phyloP scores from a whole-genome alignment of 352 stramenopile genomes.

The Thalassiosira exigua region DNA sequence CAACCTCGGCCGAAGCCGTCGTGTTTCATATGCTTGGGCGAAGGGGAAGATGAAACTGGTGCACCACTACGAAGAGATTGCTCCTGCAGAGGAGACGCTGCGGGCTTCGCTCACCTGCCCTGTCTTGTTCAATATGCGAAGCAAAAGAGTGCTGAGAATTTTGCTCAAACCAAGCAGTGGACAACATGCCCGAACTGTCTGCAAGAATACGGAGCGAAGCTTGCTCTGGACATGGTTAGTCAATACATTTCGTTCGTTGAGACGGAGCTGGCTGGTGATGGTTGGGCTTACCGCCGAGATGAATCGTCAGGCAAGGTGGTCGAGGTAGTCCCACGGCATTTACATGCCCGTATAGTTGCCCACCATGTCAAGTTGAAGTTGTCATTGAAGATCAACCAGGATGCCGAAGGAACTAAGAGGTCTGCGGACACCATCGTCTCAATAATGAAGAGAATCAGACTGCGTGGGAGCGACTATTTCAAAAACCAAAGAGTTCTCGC shows the following conservation, averaged over 20 bases:
- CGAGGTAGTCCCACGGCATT: background rate
- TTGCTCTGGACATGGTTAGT: background rate
- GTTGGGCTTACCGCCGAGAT: background rate
- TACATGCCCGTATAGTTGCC: background rate
- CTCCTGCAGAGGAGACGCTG: background rate
- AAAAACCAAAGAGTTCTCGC: no score
- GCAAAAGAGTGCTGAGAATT: background rate
- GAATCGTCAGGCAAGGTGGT: no score
- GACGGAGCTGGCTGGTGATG: background rate
- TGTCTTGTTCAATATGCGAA: background rate
- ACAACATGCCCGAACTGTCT: background rate
- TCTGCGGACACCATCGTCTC: background rate
- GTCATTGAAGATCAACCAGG: background rate
- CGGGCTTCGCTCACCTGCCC: background rate
- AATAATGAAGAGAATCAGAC: background rate
- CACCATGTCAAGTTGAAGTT: background rate
- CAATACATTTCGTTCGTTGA: background rate
- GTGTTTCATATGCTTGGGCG: background rate
- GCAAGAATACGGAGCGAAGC: background rate
- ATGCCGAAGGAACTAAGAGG: background rate
- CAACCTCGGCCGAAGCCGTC: conserved; percentile 2
- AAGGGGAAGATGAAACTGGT: background rate
- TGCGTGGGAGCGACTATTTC: background rate
- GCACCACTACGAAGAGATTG: background rate
- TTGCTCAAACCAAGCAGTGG: background rate